Base-by-base conservation (phyloP, 2,329 filamentous ascomycete species). In the Elsinoe ampelina region DNA sequence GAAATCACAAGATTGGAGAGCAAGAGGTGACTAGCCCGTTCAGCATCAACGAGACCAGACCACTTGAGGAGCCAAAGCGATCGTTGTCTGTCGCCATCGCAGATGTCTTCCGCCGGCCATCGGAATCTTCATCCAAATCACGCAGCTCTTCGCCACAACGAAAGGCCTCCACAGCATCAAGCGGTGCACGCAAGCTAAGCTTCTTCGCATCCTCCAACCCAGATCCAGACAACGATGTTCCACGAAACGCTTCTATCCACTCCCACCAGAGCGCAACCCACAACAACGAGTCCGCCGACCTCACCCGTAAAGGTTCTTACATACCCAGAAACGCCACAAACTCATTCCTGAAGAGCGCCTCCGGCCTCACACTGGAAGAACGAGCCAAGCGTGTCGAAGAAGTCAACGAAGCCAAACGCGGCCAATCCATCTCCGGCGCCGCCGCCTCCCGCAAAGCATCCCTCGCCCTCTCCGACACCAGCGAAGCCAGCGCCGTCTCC, bases 271-370 rank as follows among this genome's bases (percentile, higher is more conserved):
- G 26, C 32, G 26, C 13, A 20, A 51, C 20, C 30, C 12, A 15
- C 3, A 38, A 52, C 48, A 38, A 45, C 15, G 38, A 48, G 10
- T 55, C 52, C 8, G 38, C 42, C n/a, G 54, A 56, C 13, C 13
- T 30, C 10, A 12, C 11, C 11, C 54, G 54, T n/a, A 56, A 56
- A 20, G 39, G 38, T 5, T 38, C 39, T 2, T 56, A 56, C 15
- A 41, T 56, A n/a, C 42, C 54, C 10, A 47, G 30, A 15, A 56
- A 56, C 19, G 54, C 54, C 8, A 47, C 39, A 2, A 38, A 34
- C 39, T 56, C 54, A n/a, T 56, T 56, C 41, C 10, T 56, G 7
- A 56, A 56, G 42, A 56, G 38, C 19, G 54, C 54, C n/a, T 56
- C 54, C 20, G 54, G 20, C 13, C 48, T 52, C 3, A 52, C 34